These are phyloP conservation scores for Beauveria medogensis DNA, from an alignment of 2,329 filamentous ascomycete species.

Conservation along the genomic window DNA sequence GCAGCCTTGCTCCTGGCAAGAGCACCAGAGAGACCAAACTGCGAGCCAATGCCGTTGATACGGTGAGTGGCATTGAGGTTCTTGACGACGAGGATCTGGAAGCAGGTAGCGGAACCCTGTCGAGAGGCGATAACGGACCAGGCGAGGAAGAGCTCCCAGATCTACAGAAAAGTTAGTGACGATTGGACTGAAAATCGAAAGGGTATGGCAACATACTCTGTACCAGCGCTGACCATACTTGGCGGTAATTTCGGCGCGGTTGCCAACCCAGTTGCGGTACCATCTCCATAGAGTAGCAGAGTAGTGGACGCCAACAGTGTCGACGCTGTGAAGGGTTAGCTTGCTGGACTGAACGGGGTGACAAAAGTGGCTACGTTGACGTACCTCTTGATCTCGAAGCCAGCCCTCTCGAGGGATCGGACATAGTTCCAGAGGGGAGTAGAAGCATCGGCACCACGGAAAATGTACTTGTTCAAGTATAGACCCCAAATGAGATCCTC, in stretches of 20 bases:
- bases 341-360: neutral
- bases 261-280: conserved; percentile 98
- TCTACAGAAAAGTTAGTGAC: conserved; percentile 37
- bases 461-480: conserved; percentile 99
- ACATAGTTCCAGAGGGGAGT: conserved; percentile 86
- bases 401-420: conserved; percentile 68
- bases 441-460: conserved; percentile 92
- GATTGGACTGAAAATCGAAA: neutral
- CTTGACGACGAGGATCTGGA: conserved; percentile 80
- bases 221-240: conserved; percentile 97
- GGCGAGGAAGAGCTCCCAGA: conserved; percentile 88
- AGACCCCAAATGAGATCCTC: conserved; percentile 97
- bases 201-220: conserved; percentile 54
- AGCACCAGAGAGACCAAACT: conserved; percentile 62
- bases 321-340: conserved; percentile 40
- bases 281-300: conserved; percentile 94
- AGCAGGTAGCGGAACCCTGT: conserved; percentile 78
- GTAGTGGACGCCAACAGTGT: conserved; percentile 95
- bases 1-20: conserved; percentile 29
- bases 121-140: conserved; percentile 77
- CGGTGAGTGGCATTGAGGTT: conserved; percentile 84
- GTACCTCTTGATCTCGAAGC: conserved; percentile 65
- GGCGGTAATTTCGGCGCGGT: conserved; percentile 82
- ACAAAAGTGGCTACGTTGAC: neutral
- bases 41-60: conserved; percentile 61